Evolutionary conservation across 2,329 filamentous ascomycete species (phyloP), one percentile per base, ranked within the genome.

Genomic region (Periconia macrospinosa): DNA sequence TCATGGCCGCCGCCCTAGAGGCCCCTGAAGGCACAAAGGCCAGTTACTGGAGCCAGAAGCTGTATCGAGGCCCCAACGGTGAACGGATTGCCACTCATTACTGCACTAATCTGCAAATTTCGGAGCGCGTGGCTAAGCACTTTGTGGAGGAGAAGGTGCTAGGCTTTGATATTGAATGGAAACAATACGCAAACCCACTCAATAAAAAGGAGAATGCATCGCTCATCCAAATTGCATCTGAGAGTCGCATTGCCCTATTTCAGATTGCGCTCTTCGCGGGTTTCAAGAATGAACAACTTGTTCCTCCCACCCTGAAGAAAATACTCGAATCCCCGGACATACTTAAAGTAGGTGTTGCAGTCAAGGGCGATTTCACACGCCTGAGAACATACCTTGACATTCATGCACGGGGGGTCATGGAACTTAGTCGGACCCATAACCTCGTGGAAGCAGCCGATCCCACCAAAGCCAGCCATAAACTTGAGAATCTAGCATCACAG

Each of bases 81-180:
- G 70, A 83, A 44, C 81, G 79, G 50, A 82, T 91, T 44, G 83
- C 79, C 49, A 84, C 93, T 1, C 89, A 95, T 70, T 96, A 96
- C 69, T 96, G 91, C 76, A 84, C 77, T 44, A 87, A 79, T 55
- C 81, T 81, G 37, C 78, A 86, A 37, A 85, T 84, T 2, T 86
- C 88, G 44, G 91, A 96, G 69, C 75, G 79, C 7, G 84, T 90
- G 8, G 76, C 83, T n/a, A 75, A 83, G 53, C 81, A 89, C 54
- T 96, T 97, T 63, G 62, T 86, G 44, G 63, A 81, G 17, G 85
- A 93, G 65, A 80, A 84, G 46, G 75, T 94, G 3, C 70, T 97
- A n/a, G 92, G 92, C 0, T 91, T 96, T 57, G 92, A 97, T 65
- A 80, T 96, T 45, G 92, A 97, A 76, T 97, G 92, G 92, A 88